Evolutionary conservation across 352 stramenopile genomes (phyloP).

Genomic region (Elongisporangium anandrum): DNA sequence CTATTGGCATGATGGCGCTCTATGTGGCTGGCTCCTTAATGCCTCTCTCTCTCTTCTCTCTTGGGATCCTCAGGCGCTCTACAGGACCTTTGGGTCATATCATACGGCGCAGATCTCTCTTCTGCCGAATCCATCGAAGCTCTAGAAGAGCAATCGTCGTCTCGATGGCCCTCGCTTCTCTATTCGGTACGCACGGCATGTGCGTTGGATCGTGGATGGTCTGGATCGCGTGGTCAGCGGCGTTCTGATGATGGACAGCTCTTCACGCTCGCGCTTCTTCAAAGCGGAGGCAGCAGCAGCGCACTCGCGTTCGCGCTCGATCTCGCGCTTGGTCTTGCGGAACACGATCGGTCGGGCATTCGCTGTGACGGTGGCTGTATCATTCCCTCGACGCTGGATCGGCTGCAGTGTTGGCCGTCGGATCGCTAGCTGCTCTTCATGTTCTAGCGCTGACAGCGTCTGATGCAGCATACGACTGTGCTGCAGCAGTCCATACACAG

Average conservation of each 20-base stretch:
- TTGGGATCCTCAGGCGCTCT: too few relatives aligned
- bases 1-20: too few relatives aligned
- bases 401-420: conserved; percentile 12
- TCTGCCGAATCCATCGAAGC: too few relatives aligned
- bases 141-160: conserved; percentile 38
- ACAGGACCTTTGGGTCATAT: too few relatives aligned
- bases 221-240: conserved; percentile 2
- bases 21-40: too few relatives aligned
- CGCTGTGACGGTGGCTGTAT: conserved; percentile 3
- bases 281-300: conserved; percentile 1
- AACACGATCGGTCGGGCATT: conserved; percentile 29
- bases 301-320: conserved; percentile 30
- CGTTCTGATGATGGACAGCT: conserved; percentile 5
- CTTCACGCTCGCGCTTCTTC: conserved; percentile 13
- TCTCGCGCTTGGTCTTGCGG: conserved; percentile 50
- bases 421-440: conserved; percentile 25
- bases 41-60: too few relatives aligned
- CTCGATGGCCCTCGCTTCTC: conserved; percentile 18
- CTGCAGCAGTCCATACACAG: conserved; percentile 24
- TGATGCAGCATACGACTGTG: conserved; percentile 33
- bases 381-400: conserved; percentile 1
- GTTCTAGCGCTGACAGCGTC: conserved; percentile 25
- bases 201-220: conserved; percentile 2
- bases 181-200: conserved; percentile 7
- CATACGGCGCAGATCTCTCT: too few relatives aligned